phyloP scores from a whole-genome alignment of 192 early-diverging fungal species.

The Pilaira anomala region DNA sequence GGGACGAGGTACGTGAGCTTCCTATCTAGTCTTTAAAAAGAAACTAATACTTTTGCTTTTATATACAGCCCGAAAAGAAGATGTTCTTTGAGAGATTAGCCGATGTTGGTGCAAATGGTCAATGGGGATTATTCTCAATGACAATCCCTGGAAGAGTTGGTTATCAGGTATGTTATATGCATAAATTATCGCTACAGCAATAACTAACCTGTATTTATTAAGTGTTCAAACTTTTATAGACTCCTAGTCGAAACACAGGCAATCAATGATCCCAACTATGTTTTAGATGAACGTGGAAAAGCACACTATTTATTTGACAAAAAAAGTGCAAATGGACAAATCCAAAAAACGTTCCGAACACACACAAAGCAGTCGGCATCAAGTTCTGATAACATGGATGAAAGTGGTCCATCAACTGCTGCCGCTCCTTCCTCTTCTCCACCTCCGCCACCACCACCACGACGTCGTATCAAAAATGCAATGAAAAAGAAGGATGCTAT shows the following conservation, averaged over 20 bases:
- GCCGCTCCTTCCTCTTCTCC: background rate
- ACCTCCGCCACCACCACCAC: background rate
- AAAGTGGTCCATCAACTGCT: background rate
- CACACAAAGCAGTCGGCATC: constrained; percentile 52
- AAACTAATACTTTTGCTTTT: background rate
- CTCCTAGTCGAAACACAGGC: constrained; percentile 79
- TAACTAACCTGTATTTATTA: background rate
- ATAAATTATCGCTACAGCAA: background rate
- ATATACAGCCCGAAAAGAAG: constrained; percentile 67
- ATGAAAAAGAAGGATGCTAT: background rate
- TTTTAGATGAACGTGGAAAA: constrained; percentile 82
- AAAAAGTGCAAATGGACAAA: constrained; percentile 73
- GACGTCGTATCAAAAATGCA: background rate
- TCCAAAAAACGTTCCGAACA: constrained; percentile 69
- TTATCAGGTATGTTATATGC: constrained; percentile 68
- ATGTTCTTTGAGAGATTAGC: constrained; percentile 75
- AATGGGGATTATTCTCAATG: constrained; percentile 95
- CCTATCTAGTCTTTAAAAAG: background rate
- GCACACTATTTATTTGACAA: constrained; percentile 86
- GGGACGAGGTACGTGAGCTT: constrained; percentile 59
- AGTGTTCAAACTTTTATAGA: constrained; percentile 94
- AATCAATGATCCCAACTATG: constrained; percentile 86
- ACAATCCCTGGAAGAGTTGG: constrained; percentile 91
- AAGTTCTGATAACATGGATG: background rate
- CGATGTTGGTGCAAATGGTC: constrained; percentile 87